phyloP scores from a whole-genome alignment of 148 eudicot genomes.

The Rhododendron molle region DNA sequence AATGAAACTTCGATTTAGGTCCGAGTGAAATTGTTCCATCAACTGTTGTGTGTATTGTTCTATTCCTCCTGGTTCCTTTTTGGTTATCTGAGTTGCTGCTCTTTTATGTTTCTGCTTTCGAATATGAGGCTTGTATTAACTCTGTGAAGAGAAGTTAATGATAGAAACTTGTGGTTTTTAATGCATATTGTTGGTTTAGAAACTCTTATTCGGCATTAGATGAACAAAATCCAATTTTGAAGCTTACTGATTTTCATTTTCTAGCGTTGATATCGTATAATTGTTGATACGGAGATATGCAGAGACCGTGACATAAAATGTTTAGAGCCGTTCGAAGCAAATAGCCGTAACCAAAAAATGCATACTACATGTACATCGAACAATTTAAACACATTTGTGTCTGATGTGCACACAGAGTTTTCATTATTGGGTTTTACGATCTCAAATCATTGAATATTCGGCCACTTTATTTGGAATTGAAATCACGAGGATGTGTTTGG shows the following conservation, averaged over 20 bases:
- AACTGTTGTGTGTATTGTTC: not conserved
- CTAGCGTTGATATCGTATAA: not conserved
- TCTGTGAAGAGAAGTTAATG: not conserved
- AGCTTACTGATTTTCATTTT: not conserved
- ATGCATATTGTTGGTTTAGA: not conserved
- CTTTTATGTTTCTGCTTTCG: not conserved
- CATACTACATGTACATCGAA: not conserved
- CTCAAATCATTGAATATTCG: not conserved
- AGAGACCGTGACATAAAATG: not conserved
- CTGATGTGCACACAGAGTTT: not conserved
- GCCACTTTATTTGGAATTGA: not conserved
- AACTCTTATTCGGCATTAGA: not conserved
- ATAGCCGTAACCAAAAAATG: not conserved
- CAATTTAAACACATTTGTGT: not conserved
- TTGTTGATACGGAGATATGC: not conserved
- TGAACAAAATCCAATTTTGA: not conserved
- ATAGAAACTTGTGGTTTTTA: not conserved
- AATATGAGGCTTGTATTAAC: not conserved
- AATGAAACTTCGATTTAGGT: not conserved
- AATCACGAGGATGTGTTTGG: not conserved
- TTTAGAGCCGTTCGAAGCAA: not conserved
- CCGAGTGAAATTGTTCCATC: not conserved
- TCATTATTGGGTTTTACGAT: not conserved
- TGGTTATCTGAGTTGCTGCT: not conserved
- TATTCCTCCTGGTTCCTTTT: not conserved